These are phyloP conservation scores for Debaryomyces udenii DNA, from an alignment of 1,139 yeast species.

Conservation along the genomic window DNA sequence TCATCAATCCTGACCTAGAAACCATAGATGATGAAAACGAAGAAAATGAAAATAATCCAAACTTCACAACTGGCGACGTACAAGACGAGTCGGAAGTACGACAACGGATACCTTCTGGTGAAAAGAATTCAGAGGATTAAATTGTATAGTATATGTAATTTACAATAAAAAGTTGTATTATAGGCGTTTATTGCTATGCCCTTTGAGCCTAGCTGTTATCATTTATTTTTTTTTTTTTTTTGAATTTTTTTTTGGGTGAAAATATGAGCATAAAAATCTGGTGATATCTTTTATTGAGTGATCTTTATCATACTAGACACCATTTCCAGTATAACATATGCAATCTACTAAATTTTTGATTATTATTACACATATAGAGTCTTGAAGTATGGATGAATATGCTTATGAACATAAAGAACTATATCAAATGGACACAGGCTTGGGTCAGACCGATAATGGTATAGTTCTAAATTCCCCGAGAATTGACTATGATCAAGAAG, in stretches of 20 bases:
- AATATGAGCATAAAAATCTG: not conserved
- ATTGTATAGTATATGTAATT: conserved; percentile 5
- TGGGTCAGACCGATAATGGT: conserved; percentile 1
- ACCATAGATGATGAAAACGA: conserved; percentile 17
- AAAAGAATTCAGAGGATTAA: conserved; percentile 12
- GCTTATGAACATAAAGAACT: conserved; percentile 3
- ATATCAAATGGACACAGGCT: conserved; percentile 5
- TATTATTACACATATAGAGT: not conserved
- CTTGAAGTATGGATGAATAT: conserved; percentile 6
- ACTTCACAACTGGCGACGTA: not conserved
- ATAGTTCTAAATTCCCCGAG: not conserved
- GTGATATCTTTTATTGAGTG: not conserved
- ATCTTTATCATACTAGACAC: not conserved
- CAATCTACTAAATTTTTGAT: conserved; percentile 1
- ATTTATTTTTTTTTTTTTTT: too few species aligned
- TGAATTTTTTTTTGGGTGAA: not conserved
- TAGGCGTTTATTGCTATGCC: too few species aligned
- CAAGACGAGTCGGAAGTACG: conserved; percentile 17
- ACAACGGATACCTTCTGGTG: conserved; percentile 38
- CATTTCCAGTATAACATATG: conserved; percentile 1
- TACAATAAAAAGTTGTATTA: not conserved
- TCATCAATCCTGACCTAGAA: conserved; percentile 62
- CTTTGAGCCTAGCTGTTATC: too few species aligned
- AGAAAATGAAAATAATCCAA: conserved; percentile 15
- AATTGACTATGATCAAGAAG: conserved; percentile 2